Base-by-base conservation (phyloP, 2,329 filamentous ascomycete genomes). In the Chrysoporthe deuterocubensis region DNA sequence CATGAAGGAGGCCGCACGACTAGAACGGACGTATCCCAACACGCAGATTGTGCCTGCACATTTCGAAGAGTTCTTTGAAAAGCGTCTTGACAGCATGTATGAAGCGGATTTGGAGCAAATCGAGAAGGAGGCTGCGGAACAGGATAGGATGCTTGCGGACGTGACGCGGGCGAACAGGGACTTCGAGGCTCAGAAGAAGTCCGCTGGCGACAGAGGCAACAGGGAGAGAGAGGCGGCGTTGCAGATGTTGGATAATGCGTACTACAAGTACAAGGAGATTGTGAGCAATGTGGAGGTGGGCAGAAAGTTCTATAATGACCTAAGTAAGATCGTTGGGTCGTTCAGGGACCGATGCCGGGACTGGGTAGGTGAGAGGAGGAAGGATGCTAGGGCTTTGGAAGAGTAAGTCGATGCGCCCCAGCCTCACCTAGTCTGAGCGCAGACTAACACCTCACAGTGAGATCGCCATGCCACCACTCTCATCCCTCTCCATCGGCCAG, bases 221-320 rank as follows among this genome's bases (percentile, higher is more conserved):
- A 78, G 80, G 69, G 94, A 97, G 75, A 89, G 96, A 16, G 95
- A 98, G 77, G 87, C 91, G 72, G 94, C 93, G 0, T 81, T 99
- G 61, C 96, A 99, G 78, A 89, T 87, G 70, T 83, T 99, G 11
- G 95, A 98, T 78, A 94, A 92, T 71, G 95, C 93, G 0, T 98
- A 97, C 77, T 89, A 94, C 78, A 96, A 95, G 80, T 98, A 98
- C 82, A 97, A 97, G 80, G 95, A 99, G 77, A 93, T 98, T 67
- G 89, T 97, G 67, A 92, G 88, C 71, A 97, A 98, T 75, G 85
- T 97, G 2, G 95, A 98, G 72, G 92, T 92, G 0, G 96, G 93
- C 0, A 85, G 95, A 64, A 97, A 96, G 77, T 99, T 99, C 77
- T 99, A 98, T 82, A 99, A 99, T 73, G 94, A 98, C 75, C 85